Evolutionary conservation across 2,329 filamentous ascomycete species (phyloP), one percentile per base, ranked within the genome.

Genomic region (Fusarium bulbicola): DNA sequence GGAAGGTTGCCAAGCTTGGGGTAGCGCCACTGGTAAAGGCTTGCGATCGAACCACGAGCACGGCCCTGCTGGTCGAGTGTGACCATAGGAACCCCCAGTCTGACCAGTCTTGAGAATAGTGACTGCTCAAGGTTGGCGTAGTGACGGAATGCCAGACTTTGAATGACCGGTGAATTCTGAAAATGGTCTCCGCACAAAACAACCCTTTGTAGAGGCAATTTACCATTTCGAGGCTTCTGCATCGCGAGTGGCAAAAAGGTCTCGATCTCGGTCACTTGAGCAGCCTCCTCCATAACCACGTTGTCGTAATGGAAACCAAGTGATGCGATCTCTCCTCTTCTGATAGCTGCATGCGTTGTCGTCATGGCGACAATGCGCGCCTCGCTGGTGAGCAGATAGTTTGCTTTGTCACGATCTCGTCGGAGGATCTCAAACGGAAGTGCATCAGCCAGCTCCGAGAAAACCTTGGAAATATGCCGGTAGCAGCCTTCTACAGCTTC

Each of bases 361-460:
- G 96, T 99, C 97, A 99, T 99, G 65, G 96, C 97, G 73, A 99
- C 92, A 71, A 99, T 96, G 40, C 96, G 92, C n/a, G 97, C 97
- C 82, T 98, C 95, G 78, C 95, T 98, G 11, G 95, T 92, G 39
- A 99, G 89, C 11, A 99, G 90, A 79, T 99, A 99, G 81, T 98
- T 98, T 58, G 95, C 93, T 84, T 97, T 98, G 80, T 99, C 96
- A 40, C 93, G 91, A 72, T 95, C 93, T 62, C 92, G 92, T 58
- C 95, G 91, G 63, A 99, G 84, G 57, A 99, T 95, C 83, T 99
- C 96, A 79, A 99, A 99, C 0, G 96, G 97, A 75, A 95, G 89
- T 50, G 97, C 95, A 79, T 98, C 95, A 74, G 95, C 94, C 53
- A 99, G 86, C 81, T 98, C 95, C 0, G 92, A 91, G 79, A 99